Conservation (phyloP, 768 basidiomycete species). For the Lactarius sanguifluus region DNA sequence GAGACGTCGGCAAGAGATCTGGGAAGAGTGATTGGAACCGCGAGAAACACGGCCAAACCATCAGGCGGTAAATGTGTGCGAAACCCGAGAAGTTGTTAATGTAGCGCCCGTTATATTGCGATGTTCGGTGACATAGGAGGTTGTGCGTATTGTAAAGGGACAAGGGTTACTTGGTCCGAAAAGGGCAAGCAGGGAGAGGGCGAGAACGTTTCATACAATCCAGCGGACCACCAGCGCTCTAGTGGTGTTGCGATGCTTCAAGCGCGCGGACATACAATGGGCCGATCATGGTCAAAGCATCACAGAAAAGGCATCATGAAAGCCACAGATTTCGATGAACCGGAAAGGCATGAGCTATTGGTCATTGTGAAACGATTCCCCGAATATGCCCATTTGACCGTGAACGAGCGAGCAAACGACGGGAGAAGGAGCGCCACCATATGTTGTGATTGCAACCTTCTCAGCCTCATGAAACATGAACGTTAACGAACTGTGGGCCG, state of each 20-base stretch:
- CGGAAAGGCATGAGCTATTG: neutral
- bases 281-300: conserved; percentile 3
- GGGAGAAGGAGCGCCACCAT: neutral
- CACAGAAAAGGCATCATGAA: conserved; percentile 14
- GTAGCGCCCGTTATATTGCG: conserved; percentile 3
- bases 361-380: conserved; percentile 1
- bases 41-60: conserved; percentile 3
- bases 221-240: conserved; percentile 22
- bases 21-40: neutral
- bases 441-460: neutral
- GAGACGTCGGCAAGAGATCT: conserved; percentile 2
- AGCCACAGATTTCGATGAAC: conserved; percentile 13
- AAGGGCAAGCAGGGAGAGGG: neutral
- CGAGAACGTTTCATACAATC: conserved; percentile 20
- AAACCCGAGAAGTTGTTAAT: neutral
- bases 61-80: neutral
- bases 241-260: conserved; percentile 27
- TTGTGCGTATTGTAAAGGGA: neutral
- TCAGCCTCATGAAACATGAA: conserved; percentile 6
- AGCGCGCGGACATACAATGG: conserved; percentile 15
- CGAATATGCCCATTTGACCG: neutral
- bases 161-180: conserved; percentile 8
- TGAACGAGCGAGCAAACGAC: too few relatives aligned
- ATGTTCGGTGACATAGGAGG: conserved; percentile 11
- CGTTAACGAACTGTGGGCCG: neutral